Percentiles rank a stretch among this genome's conserved stretches.
These are phyloP conservation scores for Aspergillus carlsbadensis DNA, from an alignment of 495 filamentous ascomycete genomes.

Conservation along the genomic window DNA sequence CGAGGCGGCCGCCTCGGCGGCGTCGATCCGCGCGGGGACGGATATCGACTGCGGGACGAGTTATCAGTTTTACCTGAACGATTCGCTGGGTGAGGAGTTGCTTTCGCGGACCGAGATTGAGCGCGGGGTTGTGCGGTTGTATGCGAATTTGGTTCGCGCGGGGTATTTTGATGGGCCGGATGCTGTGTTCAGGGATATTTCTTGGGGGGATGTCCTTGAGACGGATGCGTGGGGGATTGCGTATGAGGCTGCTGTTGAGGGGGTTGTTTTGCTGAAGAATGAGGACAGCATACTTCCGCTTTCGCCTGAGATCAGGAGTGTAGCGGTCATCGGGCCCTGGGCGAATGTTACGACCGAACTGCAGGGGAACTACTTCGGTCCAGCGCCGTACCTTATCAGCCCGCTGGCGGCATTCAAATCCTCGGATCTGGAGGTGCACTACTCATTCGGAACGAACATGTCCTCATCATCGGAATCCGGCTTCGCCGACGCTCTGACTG, in stretches of 20 bases:
- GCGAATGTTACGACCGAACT: conserved; percentile 59
- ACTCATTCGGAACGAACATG: conserved; percentile 44
- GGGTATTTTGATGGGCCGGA: conserved; percentile 60
- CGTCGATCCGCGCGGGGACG: conserved; percentile 57
- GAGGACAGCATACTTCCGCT: conserved; percentile 56
- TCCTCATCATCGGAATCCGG: conserved; percentile 38
- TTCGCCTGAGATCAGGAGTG: conserved; percentile 31
- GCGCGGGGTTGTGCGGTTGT: conserved; percentile 53
- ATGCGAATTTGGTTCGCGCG: conserved; percentile 52
- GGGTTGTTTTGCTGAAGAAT: conserved; percentile 63
- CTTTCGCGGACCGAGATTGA: conserved; percentile 52
- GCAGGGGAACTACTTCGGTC: conserved; percentile 61
- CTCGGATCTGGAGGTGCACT: conserved; percentile 46
- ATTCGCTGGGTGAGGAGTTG: conserved; percentile 46
- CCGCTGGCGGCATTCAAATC: conserved; percentile 48
- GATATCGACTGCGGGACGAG: conserved; percentile 62
- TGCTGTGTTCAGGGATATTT: conserved; percentile 48
- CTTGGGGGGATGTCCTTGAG: conserved; percentile 51
- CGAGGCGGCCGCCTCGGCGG: conserved; percentile 47
- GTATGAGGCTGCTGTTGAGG: conserved; percentile 56
- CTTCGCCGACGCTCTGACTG: conserved; percentile 42
- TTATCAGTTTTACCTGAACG: conserved; percentile 50
- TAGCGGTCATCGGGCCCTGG: conserved; percentile 61
- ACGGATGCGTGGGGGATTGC: conserved; percentile 55
- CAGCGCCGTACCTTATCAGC: conserved; percentile 55